Conservation (phyloP, 2,329 filamentous ascomycete species). For the Purpureocillium lavendulum region DNA sequence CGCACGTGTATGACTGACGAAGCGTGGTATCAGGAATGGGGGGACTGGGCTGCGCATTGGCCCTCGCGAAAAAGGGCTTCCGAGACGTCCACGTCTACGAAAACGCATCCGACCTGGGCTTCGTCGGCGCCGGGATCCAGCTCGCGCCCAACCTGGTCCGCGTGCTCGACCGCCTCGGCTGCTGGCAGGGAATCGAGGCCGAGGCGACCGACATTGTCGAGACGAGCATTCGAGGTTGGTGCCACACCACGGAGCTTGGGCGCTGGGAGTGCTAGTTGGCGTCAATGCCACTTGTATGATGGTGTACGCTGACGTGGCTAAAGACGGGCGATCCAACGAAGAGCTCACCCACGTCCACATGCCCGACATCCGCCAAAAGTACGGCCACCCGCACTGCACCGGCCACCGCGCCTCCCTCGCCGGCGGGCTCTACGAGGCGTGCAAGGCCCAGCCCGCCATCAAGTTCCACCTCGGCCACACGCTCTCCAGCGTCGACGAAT, state of each 20-base stretch:
- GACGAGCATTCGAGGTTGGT: slow-evolving; percentile 61
- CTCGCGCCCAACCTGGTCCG: slow-evolving; percentile 74
- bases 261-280: too few species aligned
- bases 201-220: slow-evolving; percentile 64
- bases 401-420: slow-evolving; percentile 69
- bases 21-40: slow-evolving; percentile 57
- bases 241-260: too few species aligned
- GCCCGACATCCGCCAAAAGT: slow-evolving; percentile 56
- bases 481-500: slow-evolving; percentile 48
- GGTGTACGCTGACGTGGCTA: background rate
- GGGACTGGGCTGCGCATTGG: slow-evolving; percentile 62
- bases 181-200: slow-evolving; percentile 62
- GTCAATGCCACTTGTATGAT: too few species aligned
- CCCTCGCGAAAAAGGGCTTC: slow-evolving; percentile 70
- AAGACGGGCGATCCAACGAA: slow-evolving; percentile 57
- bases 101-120: slow-evolving; percentile 63
- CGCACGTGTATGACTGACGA: too few species aligned
- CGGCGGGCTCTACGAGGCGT: slow-evolving; percentile 61
- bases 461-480: slow-evolving; percentile 59
- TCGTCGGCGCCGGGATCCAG: slow-evolving; percentile 79
- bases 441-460: slow-evolving; percentile 52
- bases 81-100: slow-evolving; percentile 67
- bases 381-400: slow-evolving; percentile 71
- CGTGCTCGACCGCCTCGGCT: slow-evolving; percentile 64
- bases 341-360: slow-evolving; percentile 67